A percentile compares a stretch with the other conserved stretches of the same genome.
Evolutionary conservation across 2,329 filamentous ascomycete genomes (phyloP).

Genomic region (Zymoseptoria pseudotritici): DNA sequence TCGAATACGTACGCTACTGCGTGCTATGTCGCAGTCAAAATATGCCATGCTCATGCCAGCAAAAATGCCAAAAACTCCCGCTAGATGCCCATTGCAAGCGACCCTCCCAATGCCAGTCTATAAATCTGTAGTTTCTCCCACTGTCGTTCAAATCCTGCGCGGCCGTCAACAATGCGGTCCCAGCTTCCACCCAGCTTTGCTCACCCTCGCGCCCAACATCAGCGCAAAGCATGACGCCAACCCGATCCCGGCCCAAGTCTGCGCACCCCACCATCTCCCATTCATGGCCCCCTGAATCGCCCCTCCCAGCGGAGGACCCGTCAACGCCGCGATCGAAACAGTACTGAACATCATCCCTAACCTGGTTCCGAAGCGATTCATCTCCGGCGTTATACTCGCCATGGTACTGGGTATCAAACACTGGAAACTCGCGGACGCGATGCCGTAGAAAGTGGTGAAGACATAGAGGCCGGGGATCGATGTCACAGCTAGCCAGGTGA

Average conservation of each 20-base stretch:
- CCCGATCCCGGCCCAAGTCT: slow-evolving; percentile 35
- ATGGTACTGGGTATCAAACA: slow-evolving; percentile 39
- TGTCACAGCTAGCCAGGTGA: slow-evolving; percentile 50
- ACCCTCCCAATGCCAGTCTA: neutral
- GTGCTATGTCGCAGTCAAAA: neutral
- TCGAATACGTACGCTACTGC: neutral
- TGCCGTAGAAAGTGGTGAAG: slow-evolving; percentile 40
- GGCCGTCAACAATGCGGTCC: neutral
- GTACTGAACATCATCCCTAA: slow-evolving; percentile 43
- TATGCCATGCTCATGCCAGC: neutral
- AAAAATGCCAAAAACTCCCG: neutral
- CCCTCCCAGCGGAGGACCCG: slow-evolving; percentile 42
- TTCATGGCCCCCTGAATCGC: slow-evolving; percentile 35
- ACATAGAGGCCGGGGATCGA: slow-evolving; percentile 33
- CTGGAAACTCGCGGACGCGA: slow-evolving; percentile 39
- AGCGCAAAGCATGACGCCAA: slow-evolving; percentile 14
- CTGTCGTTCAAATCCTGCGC: neutral
- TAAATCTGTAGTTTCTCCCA: neutral
- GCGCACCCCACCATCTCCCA: slow-evolving; percentile 37
- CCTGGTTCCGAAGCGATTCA: slow-evolving; percentile 40
- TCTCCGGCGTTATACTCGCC: slow-evolving; percentile 38
- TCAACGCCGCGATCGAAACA: slow-evolving; percentile 38
- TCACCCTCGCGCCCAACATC: slow-evolving; percentile 18
- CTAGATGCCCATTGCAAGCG: neutral
- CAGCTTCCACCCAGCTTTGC: slow-evolving; percentile 19